Conservation (phyloP, 2,329 filamentous ascomycete genomes). For the Ophiostoma pallidulum region DNA sequence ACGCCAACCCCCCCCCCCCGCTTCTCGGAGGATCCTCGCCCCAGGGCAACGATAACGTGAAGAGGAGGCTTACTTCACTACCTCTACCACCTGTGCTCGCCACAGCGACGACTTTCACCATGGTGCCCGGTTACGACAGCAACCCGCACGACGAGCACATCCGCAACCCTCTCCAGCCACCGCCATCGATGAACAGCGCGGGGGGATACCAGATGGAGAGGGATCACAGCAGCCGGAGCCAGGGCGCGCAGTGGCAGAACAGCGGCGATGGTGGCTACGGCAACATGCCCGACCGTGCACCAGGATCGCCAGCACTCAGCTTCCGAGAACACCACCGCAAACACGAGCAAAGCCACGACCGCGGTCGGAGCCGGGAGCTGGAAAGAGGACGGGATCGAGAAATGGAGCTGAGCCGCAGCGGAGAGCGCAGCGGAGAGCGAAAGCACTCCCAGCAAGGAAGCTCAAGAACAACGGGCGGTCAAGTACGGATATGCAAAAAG, state of each 20-base stretch:
- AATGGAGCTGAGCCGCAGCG: conserved; percentile 41
- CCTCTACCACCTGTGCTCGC: too few relatives aligned
- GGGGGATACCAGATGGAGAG: conserved; percentile 20
- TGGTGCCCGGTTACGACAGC: conserved; percentile 32
- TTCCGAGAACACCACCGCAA: conserved; percentile 21
- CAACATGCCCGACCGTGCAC: conserved; percentile 19
- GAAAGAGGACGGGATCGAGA: conserved; percentile 21
- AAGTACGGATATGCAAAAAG: conserved; percentile 67
- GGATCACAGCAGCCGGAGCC: conserved; percentile 17
- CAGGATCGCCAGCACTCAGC: conserved; percentile 30
- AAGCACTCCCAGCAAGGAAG: conserved; percentile 30
- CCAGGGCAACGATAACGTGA: background rate
- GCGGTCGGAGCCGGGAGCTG: conserved; percentile 22
- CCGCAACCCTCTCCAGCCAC: conserved; percentile 19
- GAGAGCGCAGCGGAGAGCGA: conserved; percentile 50
- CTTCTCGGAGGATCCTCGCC: too few relatives aligned
- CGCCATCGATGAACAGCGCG: conserved; percentile 11
- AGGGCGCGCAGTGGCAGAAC: conserved; percentile 16
- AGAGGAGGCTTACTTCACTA: too few relatives aligned
- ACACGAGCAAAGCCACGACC: conserved; percentile 23
- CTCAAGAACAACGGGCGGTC: conserved; percentile 49
- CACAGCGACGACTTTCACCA: background rate
- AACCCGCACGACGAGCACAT: conserved; percentile 30
- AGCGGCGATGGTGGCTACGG: conserved; percentile 15
- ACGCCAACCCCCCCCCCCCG: too few relatives aligned